phyloP scores from a whole-genome alignment of 2,329 filamentous ascomycete genomes.

The Rachicladosporium sp. region DNA sequence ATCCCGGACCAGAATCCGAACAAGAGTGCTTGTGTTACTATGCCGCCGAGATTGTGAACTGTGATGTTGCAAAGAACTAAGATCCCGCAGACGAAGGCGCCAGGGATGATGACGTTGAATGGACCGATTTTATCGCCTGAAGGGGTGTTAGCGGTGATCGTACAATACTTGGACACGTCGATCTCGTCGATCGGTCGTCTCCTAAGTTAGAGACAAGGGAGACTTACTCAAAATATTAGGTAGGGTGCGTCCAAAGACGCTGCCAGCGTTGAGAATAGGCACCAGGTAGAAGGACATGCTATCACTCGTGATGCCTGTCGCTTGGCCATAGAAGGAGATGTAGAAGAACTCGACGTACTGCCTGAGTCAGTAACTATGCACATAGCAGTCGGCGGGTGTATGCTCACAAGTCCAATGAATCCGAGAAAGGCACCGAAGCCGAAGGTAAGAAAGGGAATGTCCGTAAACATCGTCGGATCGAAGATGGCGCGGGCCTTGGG shows the following conservation, averaged over 20 bases:
- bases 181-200: too few species aligned
- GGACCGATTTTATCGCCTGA: conserved; percentile 37
- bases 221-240: conserved; percentile 34
- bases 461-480: conserved; percentile 26
- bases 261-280: conserved; percentile 24
- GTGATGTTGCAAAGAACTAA: conserved; percentile 44
- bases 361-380: too few species aligned
- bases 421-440: conserved; percentile 16
- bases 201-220: too few species aligned
- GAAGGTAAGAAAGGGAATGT: conserved; percentile 24
- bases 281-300: conserved; percentile 25
- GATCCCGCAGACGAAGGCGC: conserved; percentile 30
- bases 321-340: conserved; percentile 21
- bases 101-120: conserved; percentile 35
- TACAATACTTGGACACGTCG: too few species aligned
- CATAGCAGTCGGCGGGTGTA: too few species aligned
- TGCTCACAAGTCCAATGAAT: too few species aligned
- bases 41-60: conserved; percentile 24
- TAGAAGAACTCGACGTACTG: conserved; percentile 33
- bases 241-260: conserved; percentile 25
- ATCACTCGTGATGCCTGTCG: conserved; percentile 10
- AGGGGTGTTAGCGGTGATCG: too few species aligned
- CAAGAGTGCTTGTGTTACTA: conserved; percentile 21
- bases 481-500: conserved; percentile 26
- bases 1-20: conserved; percentile 27